Conservation (phyloP, 1,284 basidiomycete genomes). For the Puccinia brachypodii region DNA sequence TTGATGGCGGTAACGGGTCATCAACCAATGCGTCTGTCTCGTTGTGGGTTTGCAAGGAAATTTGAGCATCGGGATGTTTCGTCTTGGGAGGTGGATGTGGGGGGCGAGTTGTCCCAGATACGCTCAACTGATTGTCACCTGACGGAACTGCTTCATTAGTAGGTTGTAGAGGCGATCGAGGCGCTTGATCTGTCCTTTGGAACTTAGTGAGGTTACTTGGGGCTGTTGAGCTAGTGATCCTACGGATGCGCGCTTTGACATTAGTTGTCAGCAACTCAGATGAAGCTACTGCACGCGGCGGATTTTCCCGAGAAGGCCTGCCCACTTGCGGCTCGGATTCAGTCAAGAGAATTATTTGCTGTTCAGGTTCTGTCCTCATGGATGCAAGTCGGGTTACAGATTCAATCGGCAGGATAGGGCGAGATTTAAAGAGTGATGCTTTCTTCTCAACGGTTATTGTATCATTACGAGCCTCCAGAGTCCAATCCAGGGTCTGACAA, state of each 20-base stretch:
- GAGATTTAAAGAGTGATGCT: background rate
- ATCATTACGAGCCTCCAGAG: background rate
- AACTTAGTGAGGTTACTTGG: background rate
- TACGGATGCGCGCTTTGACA: background rate
- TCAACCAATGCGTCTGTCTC: too few relatives aligned
- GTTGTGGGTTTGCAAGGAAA: too few relatives aligned
- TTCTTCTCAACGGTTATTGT: background rate
- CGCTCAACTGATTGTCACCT: too few relatives aligned
- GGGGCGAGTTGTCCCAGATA: too few relatives aligned
- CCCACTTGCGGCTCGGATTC: background rate
- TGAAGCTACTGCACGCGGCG: background rate
- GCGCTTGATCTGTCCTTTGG: too few relatives aligned
- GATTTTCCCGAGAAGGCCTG: background rate
- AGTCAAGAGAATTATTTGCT: background rate
- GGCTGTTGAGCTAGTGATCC: background rate
- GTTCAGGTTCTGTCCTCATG: background rate
- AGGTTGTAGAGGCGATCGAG: too few relatives aligned
- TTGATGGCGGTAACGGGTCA: too few relatives aligned
- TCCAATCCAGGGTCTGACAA: constrained; percentile 15
- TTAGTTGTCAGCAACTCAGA: background rate
- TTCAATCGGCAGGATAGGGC: background rate
- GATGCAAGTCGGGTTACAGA: too few relatives aligned
- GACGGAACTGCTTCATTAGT: too few relatives aligned
- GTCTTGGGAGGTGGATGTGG: too few relatives aligned
- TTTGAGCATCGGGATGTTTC: too few relatives aligned